Conservation (phyloP, 257 asterid genomes). For the Gentiana macrophylla region DNA sequence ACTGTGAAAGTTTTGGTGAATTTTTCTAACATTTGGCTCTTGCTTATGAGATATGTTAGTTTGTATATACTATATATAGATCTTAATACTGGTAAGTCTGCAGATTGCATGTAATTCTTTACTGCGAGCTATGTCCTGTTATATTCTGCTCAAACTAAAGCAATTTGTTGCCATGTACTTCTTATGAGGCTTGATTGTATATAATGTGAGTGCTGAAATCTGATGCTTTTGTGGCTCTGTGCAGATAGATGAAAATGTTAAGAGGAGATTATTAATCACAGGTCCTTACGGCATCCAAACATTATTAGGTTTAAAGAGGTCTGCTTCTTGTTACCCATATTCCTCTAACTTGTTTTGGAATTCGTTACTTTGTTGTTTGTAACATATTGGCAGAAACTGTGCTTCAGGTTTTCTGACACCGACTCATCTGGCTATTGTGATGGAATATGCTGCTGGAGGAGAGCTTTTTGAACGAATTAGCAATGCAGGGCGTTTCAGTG, state of each 20-base stretch:
- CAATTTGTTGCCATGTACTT: no score
- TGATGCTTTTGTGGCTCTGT: conserved; percentile 7
- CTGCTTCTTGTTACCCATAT: conserved; percentile 9
- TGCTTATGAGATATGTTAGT: no score
- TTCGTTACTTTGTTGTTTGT: not conserved
- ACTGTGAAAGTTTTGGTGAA: no score
- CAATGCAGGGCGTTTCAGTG: conserved; percentile 74
- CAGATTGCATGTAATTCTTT: no score
- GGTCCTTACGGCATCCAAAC: conserved; percentile 81
- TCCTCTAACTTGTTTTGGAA: not conserved
- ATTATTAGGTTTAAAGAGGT: conserved; percentile 80
- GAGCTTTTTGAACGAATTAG: conserved; percentile 76
- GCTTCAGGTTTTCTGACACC: conserved; percentile 67
- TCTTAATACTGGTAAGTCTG: no score
- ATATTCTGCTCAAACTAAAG: no score
- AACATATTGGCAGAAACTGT: conserved; percentile 4
- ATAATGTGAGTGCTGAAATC: not conserved
- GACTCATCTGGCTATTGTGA: conserved; percentile 79
- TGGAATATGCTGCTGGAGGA: conserved; percentile 94
- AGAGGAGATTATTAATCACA: conserved; percentile 79
- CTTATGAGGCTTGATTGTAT: no score
- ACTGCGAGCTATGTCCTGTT: no score
- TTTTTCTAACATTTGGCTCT: no score
- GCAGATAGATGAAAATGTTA: conserved; percentile 89
- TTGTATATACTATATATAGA: no score